A percentile compares a stretch with the other conserved stretches of the same genome.
Conservation (phyloP, 805 yeast species). For the Saccharomycopsis selenospora region DNA sequence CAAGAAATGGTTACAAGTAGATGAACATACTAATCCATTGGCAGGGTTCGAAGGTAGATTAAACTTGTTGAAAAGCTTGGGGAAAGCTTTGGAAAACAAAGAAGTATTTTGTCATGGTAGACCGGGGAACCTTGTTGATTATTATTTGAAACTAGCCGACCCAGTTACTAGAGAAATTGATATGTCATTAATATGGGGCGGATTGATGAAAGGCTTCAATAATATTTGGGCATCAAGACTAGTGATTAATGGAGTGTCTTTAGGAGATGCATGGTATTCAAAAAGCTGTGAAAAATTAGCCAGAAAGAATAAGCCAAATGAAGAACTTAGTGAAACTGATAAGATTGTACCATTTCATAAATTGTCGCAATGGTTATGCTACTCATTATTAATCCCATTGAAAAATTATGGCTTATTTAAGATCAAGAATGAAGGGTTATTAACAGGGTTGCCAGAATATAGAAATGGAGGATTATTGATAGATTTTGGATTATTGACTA, state of each 20-base stretch:
- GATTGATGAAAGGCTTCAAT: conserved; percentile 47
- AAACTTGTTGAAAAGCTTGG: conserved; percentile 39
- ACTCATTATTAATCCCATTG: conserved; percentile 50
- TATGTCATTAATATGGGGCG: conserved; percentile 44
- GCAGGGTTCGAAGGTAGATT: conserved; percentile 51
- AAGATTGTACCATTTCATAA: conserved; percentile 56
- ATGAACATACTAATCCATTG: conserved; percentile 38
- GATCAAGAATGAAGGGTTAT: conserved; percentile 33
- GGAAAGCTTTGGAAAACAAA: conserved; percentile 37
- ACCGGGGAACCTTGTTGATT: conserved; percentile 50
- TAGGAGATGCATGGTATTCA: conserved; percentile 58
- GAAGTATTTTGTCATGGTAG: conserved; percentile 42
- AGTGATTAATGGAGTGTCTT: conserved; percentile 39
- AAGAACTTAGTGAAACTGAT: conserved; percentile 27
- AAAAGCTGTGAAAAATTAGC: conserved; percentile 23
- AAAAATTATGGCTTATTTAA: conserved; percentile 36
- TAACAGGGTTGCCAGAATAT: conserved; percentile 55
- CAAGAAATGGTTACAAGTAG: conserved; percentile 41
- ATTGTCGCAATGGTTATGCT: conserved; percentile 60
- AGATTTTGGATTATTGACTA: conserved; percentile 43
- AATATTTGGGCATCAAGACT: conserved; percentile 57
- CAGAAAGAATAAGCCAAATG: conserved; percentile 26
- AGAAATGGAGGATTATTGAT: conserved; percentile 60
- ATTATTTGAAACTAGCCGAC: conserved; percentile 28
- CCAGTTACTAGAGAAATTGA: conserved; percentile 30